Base-by-base conservation (phyloP, 108 stramenopile genomes). In the Thalassiosira profunda region DNA sequence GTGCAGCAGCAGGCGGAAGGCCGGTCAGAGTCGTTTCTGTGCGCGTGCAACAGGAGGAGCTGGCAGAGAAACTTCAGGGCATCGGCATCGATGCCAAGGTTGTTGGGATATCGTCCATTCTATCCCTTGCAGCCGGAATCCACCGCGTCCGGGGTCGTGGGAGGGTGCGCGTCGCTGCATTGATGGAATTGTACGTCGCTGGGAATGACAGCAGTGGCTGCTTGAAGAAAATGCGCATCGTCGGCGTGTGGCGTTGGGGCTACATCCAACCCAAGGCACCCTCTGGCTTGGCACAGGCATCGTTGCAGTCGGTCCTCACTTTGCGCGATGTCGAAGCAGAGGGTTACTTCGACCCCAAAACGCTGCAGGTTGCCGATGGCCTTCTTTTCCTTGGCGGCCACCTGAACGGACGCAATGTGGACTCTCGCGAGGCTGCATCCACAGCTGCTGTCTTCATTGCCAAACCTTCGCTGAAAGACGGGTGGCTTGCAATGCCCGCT, bases 171-270 rank as follows among this genome's bases (percentile, higher is more conserved):
- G 88, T 95, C 1, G 89, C 83, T 28, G 87, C 82, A 28, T 46
- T 95, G 1, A 37, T 81, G 25, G 80, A 84, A 63, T 12, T 82
- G 11, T 72, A 79, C 49, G 47, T 84, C 44, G 28, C 40, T 41
- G 30, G 41, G 10, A 54, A 76, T n/a, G 72, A 76, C 18, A 21
- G 43, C 11, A 34, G 10, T 5, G 44, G 34, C 52, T 21, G 20
- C 17, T 48, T 66, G 15, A 49, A 51, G 36, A 70, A 72, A 42
- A 70, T 81, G 5, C 60, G 85, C 51, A 53, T 89, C 20, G 79
- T 92, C 45, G 89, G 70, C 20, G 82, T 92, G 21, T 95, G 89
- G 89, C 82, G 86, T 61, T 95, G 93, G 93, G 93, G 93, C 8
- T 86, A 89, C 49, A 76, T 67, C 54, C n/a, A n/a, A n/a, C n/a